Evolutionary conservation across 2,329 filamentous ascomycete genomes (phyloP), one percentile per base, ranked within the genome.

Genomic region (Aspergillus piperis): DNA sequence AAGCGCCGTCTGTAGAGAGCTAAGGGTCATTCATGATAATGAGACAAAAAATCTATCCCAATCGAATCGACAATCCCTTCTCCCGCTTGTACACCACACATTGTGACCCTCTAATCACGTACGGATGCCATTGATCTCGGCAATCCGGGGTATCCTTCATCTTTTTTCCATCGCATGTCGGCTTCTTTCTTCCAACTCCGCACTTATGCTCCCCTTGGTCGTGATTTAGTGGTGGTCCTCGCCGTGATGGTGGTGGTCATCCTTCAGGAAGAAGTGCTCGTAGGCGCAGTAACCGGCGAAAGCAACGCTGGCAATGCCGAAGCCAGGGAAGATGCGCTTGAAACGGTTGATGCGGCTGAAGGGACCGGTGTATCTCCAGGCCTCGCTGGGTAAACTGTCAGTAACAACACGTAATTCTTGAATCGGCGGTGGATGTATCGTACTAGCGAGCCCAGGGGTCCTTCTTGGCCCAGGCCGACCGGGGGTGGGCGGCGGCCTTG

Each of bases 301-400:
- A 49, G 94, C 93, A 62, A 95, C 93, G 5, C 90, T 90, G 32
- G 92, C 95, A 70, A 94, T 96, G 66, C 95, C 95, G 70, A 99
- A 84, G 63, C 95, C 95, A 39, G 95, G 95, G 75, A 99, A 92
- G 65, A 87, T 83, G 71, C 85, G 83, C 81, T 89, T 92, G 83
- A 97, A 95, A 70, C 95, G 90, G 81, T 96, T 96, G 81, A 83
- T 90, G 70, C 94, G 87, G 67, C 88, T 89, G 83, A 97, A 98
- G 57, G 86, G 88, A 65, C 94, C 95, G 38, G 85, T 88, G 83
- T 96, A 97, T 79, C 95, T 86, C 95, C 95, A 99, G 74, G 90
- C 86, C 83, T 99, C 95, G 74, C 95, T 76, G 39, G 15, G 25
- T 11, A 30, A 6, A 19, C 42, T 52, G 69, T 72, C 60, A 73